These are phyloP conservation scores for Gossypium rotundifolium DNA, from an alignment of 345 rosid genomes.

Conservation along the genomic window DNA sequence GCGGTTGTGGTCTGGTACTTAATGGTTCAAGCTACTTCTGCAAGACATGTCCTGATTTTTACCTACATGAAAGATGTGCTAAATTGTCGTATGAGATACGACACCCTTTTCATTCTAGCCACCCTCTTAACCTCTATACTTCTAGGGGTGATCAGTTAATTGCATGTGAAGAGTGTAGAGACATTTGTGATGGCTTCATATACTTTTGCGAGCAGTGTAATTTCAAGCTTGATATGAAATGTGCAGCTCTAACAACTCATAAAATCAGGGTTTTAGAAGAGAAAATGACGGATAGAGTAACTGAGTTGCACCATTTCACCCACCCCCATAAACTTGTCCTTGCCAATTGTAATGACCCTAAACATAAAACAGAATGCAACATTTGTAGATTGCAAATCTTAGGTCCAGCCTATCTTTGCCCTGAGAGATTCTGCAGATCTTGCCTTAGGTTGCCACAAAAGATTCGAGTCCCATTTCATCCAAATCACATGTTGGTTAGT, in stretches of 20 bases:
- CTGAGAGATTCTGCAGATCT: not conserved
- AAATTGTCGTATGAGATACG: not conserved
- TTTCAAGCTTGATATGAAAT: too few species aligned
- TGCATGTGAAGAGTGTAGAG: not conserved
- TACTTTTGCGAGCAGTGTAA: too few species aligned
- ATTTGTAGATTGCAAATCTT: too few species aligned
- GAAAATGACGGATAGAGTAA: not conserved
- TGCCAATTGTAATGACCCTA: too few species aligned
- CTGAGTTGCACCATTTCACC: too few species aligned
- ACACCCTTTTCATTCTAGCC: not conserved
- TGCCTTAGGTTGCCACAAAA: not conserved
- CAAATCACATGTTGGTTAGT: not conserved
- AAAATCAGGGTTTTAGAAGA: not conserved
- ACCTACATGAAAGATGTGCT: too few species aligned
- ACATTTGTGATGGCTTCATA: not conserved
- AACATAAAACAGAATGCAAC: rapidly evolving
- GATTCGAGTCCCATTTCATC: not conserved
- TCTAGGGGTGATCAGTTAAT: too few species aligned
- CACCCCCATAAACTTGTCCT: too few species aligned
- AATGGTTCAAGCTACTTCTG: not conserved
- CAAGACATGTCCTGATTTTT: not conserved
- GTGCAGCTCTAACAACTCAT: too few species aligned
- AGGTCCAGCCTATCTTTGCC: not conserved
- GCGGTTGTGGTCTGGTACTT: not conserved
- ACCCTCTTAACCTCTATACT: not conserved